Evolutionary conservation across 2,329 filamentous ascomycete genomes (phyloP).

Genomic region (Epichloe gansuensis): DNA sequence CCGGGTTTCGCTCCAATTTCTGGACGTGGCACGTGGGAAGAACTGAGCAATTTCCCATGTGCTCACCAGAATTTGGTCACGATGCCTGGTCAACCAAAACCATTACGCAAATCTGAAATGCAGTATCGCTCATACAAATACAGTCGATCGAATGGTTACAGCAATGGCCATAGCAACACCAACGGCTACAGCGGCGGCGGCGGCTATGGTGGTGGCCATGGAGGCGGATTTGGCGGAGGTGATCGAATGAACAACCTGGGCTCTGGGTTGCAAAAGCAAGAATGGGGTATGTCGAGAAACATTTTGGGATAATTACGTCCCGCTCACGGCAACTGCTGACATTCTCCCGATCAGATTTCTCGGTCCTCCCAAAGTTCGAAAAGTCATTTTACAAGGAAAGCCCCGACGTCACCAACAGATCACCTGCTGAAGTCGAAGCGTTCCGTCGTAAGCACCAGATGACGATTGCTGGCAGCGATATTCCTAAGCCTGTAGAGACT

Average conservation of each 20-base stretch:
- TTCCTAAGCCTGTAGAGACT: conserved; percentile 89
- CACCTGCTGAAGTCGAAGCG: conserved; percentile 67
- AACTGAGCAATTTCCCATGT: background rate
- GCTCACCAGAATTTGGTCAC: background rate
- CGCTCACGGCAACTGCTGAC: conserved; percentile 12
- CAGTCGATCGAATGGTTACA: conserved; percentile 31
- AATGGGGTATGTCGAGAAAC: conserved; percentile 59
- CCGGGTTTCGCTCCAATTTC: background rate
- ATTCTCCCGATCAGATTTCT: conserved; percentile 46
- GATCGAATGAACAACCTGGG: conserved; percentile 93
- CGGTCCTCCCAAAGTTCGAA: conserved; percentile 83
- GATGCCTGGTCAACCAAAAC: background rate
- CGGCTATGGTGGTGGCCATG: conserved; percentile 20
- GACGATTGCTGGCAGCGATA: conserved; percentile 63
- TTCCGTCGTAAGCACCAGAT: conserved; percentile 84
- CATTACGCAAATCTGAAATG: background rate
- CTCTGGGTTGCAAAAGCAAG: conserved; percentile 72
- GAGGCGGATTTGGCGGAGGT: conserved; percentile 54
- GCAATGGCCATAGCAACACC: conserved; percentile 15
- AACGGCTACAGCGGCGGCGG: conserved; percentile 23
- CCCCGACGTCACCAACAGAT: conserved; percentile 61
- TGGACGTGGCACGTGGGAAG: background rate
- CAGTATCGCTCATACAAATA: conserved; percentile 22
- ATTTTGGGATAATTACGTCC: background rate
- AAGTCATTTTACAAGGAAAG: conserved; percentile 99